Conservation (phyloP, 192 early-diverging fungal species). For the Umbelopsis isabellina region DNA sequence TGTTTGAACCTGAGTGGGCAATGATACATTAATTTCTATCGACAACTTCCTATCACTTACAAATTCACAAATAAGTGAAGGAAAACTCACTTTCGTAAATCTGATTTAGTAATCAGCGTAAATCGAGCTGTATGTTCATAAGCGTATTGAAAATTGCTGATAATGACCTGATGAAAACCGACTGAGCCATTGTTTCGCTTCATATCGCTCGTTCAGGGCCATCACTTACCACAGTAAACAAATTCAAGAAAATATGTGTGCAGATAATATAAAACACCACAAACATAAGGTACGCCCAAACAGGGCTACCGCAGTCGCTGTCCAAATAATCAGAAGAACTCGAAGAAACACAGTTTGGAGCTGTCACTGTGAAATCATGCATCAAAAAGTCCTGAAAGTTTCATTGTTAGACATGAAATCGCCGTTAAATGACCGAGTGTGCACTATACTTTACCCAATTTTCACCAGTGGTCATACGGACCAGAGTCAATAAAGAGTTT, state of each 20-base stretch:
- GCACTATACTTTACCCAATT: conserved; percentile 28
- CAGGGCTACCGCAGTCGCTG: conserved; percentile 55
- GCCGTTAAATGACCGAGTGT: neutral
- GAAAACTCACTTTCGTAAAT: conserved; percentile 35
- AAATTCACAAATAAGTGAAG: neutral
- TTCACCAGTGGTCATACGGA: conserved; percentile 59
- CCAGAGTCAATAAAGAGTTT: conserved; percentile 48
- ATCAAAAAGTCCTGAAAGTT: conserved; percentile 51
- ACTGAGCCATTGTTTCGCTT: too few relatives aligned
- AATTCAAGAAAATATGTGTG: conserved; percentile 62
- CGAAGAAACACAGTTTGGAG: conserved; percentile 52
- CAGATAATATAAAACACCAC: conserved; percentile 60
- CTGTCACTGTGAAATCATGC: conserved; percentile 51
- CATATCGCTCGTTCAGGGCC: too few relatives aligned
- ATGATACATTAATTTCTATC: neutral
- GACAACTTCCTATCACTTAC: too few relatives aligned
- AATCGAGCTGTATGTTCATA: conserved; percentile 40
- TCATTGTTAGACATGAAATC: neutral
- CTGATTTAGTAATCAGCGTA: conserved; percentile 34
- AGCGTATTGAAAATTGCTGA: conserved; percentile 41
- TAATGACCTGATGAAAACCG: conserved; percentile 28
- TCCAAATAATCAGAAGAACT: conserved; percentile 42
- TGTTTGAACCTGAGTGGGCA: conserved; percentile 31
- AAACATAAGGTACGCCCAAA: conserved; percentile 58
- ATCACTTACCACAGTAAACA: conserved; percentile 57